Base-by-base conservation (phyloP, 2,329 filamentous ascomycete species). In the Pseudogymnoascus sp. region DNA sequence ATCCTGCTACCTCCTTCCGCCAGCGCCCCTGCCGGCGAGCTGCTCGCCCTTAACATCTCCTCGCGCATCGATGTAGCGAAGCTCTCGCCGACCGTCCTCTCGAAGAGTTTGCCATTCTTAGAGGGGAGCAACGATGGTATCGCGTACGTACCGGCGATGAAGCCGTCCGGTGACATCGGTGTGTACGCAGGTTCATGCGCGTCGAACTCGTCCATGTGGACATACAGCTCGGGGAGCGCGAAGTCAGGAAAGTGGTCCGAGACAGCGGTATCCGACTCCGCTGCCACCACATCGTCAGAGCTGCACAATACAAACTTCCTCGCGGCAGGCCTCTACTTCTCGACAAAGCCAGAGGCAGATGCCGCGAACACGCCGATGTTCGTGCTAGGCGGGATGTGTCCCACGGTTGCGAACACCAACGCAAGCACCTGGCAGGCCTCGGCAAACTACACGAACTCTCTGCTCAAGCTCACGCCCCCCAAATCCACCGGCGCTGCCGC, bases 341-440 rank as follows among this genome's bases (percentile, higher is more conserved):
- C 72, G 5, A 67, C 66, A 11, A 34, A 72, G 0, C 68, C 71
- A 11, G 53, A 68, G 8, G 67, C 66, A n/a, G 69, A 72, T 66
- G 68, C 67, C 28, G 70, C 69, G 16, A 43, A 70, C 23, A 68
- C 69, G 72, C 68, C 66, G 25, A 73, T 76, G 49, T 75, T 76
- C 61, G 64, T 71, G 31, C 97, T 96, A 75, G 93, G 92, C 37
- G 93, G 93, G 68, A 96, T 97, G 91, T 97, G 93, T 70, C 88
- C 88, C 2, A 74, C 74, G 6, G 72, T 74, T n/a, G 74, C 77
- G 18, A 72, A 75, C 16, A 71, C 76, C 5, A 79, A 79, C 31
- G 68, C 72, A 1, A 70, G 74, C 1, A 74, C 76, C 16, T 92
- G 91, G 88, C 84, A 90, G 65, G 82, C 83, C 1, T 74, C 80